These are phyloP conservation scores for Ganoderma lingzhi DNA, from an alignment of 1,284 basidiomycete species.

Conservation along the genomic window DNA sequence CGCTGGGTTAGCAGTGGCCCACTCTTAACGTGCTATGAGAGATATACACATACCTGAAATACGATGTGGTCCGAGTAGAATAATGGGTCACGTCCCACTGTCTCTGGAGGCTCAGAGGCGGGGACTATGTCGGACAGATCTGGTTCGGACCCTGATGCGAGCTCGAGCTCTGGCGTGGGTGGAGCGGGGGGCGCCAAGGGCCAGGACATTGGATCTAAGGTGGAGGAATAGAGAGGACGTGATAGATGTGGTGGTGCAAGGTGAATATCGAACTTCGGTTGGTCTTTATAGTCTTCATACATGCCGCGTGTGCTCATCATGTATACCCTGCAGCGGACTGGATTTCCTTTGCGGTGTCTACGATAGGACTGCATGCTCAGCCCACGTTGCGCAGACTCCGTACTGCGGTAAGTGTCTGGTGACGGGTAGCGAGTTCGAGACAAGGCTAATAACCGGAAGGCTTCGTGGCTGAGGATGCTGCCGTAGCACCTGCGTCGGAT, in stretches of 20 bases:
- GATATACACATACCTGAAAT: conserved; percentile 16
- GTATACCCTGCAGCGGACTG: neutral
- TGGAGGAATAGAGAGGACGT: neutral
- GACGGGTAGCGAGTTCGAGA: neutral
- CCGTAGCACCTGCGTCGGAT: neutral
- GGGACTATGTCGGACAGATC: neutral
- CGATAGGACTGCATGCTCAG: neutral
- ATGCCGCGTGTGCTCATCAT: neutral
- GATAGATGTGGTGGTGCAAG: neutral
- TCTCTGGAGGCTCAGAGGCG: neutral
- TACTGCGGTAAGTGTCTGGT: neutral
- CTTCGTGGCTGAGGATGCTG: neutral
- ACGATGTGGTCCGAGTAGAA: conserved; percentile 28
- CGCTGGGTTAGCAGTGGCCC: neutral
- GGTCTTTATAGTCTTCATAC: neutral
- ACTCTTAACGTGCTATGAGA: neutral
- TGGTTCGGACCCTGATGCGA: neutral
- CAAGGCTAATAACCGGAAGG: neutral
- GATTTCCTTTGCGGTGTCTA: neutral
- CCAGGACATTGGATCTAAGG: neutral
- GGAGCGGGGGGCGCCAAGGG: no score
- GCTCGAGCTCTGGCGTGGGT: neutral
- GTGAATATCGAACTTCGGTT: neutral
- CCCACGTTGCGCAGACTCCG: no score
- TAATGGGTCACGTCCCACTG: conserved; percentile 1